Evolutionary conservation across 2,329 filamentous ascomycete species (phyloP).

Genomic region (Chrysoporthe austroafricana): DNA sequence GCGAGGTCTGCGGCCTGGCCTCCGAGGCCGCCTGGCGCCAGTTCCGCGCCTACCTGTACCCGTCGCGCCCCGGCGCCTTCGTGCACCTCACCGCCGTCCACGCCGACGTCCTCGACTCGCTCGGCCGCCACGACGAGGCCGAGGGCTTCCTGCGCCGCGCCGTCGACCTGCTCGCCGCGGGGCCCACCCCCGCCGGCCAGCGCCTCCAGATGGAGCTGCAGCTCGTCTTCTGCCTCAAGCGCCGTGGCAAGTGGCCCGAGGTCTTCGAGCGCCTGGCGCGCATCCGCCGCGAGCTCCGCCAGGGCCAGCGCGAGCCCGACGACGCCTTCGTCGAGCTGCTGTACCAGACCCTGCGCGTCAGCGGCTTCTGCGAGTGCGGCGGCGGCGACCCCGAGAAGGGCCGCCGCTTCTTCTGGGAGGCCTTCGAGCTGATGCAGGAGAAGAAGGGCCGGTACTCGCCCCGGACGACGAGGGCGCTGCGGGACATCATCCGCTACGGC

Average conservation of each 20-base stretch:
- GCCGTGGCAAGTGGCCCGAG: constrained; percentile 19
- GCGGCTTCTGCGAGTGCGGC: constrained; percentile 20
- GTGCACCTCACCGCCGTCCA: constrained; percentile 17
- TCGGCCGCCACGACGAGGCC: constrained; percentile 17
- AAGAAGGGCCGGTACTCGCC: constrained; percentile 14
- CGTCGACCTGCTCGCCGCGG: constrained; percentile 1
- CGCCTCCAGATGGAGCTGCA: constrained; percentile 23
- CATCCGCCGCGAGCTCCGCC: constrained; percentile 12
- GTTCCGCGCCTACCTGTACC: constrained; percentile 17
- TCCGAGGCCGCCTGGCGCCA: constrained; percentile 21
- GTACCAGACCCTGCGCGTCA: constrained; percentile 23
- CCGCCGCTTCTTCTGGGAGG: constrained; percentile 14
- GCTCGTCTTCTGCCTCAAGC: constrained; percentile 20
- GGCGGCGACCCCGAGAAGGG: constrained; percentile 14
- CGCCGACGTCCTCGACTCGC: constrained; percentile 21
- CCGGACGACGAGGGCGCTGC: constrained; percentile 19
- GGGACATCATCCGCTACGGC: constrained; percentile 15
- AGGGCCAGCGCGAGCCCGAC: constrained; percentile 13
- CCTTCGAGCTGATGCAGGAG: constrained; percentile 22
- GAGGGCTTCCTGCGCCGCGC: constrained; percentile 17
- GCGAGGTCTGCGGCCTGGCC: constrained; percentile 17
- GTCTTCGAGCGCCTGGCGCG: constrained; percentile 12
- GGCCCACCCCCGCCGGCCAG: constrained; percentile 3
- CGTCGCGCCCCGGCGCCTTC: constrained; percentile 2
- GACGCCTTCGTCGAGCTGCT: constrained; percentile 19